Evolutionary conservation across 176 grass and related monocot species (phyloP), one percentile per base, ranked within the genome.

Genomic region (Rhynchospora breviuscula): DNA sequence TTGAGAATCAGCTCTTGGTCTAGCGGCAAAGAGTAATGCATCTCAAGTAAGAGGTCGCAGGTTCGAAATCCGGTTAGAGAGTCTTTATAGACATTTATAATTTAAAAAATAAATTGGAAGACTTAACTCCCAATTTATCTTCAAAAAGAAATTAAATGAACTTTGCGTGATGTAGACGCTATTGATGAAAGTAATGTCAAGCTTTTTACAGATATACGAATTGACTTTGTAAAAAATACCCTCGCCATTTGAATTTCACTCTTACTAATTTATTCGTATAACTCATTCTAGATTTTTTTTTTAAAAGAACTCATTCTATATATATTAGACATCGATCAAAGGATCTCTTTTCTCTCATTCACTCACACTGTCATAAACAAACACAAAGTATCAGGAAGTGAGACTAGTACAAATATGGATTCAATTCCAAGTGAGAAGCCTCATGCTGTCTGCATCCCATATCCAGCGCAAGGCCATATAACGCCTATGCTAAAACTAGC

Each of bases 401-500:
- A 47, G 40, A 19, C 1, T 21, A 31, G 43, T 48, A 78, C 74
- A 78, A 35, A 78, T n/a, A 78, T 78, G 48, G 49, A n/a, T 53
- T 58, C 48, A 23, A 56, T 78, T 54, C 10, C 5, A 25, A 57
- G 74, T 57, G 57, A 19, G 56, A 73, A 51, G 23, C 81, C 78
- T 1, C 93, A 92, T 84, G 79, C 67, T 14, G 90, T 95, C 26
- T 84, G 86, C 47, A 87, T 95, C 57, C 88, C 93, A 17, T 78
- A 86, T 31, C 90, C 90, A 22, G 88, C 79, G 11, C 88, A 95
- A 84, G 93, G 93, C 61, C 88, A 95, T 66, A 59, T 95, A 46
- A 92, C 88, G 26, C 87, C 93, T 13, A 90, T 95, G 88, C 73
- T 94, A 54, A 81, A 91, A 31, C 83, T 94, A 2, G 89, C 92